A percentile compares a stretch with the other conserved stretches of the same genome.
phyloP scores from a whole-genome alignment of 2,329 filamentous ascomycete genomes.

The Colletotrichum tanaceti region DNA sequence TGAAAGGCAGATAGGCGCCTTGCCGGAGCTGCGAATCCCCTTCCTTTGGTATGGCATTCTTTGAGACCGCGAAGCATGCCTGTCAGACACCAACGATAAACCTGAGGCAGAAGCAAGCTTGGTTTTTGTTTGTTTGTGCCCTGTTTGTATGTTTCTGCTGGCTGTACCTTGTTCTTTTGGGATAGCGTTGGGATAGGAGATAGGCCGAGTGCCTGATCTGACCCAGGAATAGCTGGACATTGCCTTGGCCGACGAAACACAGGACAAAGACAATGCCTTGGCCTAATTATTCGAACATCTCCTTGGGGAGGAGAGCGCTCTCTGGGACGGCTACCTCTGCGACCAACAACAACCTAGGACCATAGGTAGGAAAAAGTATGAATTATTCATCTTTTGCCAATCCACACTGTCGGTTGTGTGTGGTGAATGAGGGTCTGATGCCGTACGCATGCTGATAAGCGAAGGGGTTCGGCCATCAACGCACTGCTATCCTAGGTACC shows the following conservation, averaged over 20 bases:
- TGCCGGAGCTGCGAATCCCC: neutral
- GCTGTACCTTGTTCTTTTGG: neutral
- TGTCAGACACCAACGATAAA: neutral
- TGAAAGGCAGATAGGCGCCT: neutral
- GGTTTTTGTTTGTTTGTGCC: neutral
- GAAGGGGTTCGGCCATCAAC: constrained; percentile 9
- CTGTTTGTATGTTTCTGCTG: constrained; percentile 8
- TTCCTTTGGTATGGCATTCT: neutral
- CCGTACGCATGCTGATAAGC: constrained; percentile 29
- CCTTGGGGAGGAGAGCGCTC: neutral
- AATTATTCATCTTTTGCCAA: constrained; percentile 10
- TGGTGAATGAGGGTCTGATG: constrained; percentile 27
- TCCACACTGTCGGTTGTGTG: constrained; percentile 37
- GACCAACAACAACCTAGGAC: neutral
- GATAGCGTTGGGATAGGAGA: neutral
- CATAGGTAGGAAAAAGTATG: neutral
- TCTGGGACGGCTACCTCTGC: neutral
- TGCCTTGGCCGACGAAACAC: constrained; percentile 9
- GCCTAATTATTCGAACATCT: constrained; percentile 15
- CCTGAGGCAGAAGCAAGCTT: neutral
- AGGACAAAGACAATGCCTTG: constrained; percentile 13
- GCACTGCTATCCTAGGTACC: constrained; percentile 24
- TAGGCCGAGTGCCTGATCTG: neutral
- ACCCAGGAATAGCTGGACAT: constrained; percentile 9
- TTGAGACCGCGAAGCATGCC: neutral